These are phyloP conservation scores for Coemansia pectinata DNA, from an alignment of 192 early-diverging fungal genomes.

Conservation along the genomic window DNA sequence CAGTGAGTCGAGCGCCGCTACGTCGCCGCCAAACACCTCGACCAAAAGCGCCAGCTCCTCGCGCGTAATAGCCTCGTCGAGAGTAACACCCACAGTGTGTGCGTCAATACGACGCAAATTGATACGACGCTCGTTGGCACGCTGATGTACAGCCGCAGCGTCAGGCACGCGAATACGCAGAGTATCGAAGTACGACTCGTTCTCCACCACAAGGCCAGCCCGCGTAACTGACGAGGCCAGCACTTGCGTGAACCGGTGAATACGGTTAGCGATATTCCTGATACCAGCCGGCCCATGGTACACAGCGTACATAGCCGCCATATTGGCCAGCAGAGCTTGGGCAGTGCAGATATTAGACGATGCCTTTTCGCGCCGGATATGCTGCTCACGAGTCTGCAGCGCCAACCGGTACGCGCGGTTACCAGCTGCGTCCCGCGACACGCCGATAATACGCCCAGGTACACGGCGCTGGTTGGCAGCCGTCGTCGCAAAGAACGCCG, in stretches of 20 bases:
- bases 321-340: conserved; percentile 98
- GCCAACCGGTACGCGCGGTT: conserved; percentile 91
- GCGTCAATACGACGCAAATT: conserved; percentile 85
- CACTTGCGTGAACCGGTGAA: conserved; percentile 87
- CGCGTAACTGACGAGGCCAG: conserved; percentile 74
- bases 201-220: conserved; percentile 81
- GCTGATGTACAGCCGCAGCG: conserved; percentile 65
- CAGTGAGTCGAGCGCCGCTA: conserved; percentile 55
- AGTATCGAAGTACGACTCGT: conserved; percentile 92
- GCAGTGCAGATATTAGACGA: conserved; percentile 99
- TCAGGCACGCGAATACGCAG: conserved; percentile 75
- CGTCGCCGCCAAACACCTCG: conserved; percentile 73
- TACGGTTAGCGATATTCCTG: conserved; percentile 83
- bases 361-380: conserved; percentile 98
- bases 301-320: conserved; percentile 99
- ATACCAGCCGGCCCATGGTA: conserved; percentile 98
- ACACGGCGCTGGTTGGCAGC: conserved; percentile 92
- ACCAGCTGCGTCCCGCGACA: conserved; percentile 89
- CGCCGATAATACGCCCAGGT: conserved; percentile 94
- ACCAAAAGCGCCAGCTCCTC: conserved; percentile 80
- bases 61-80: conserved; percentile 91
- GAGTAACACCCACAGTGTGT: conserved; percentile 77
- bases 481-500: conserved; percentile 96
- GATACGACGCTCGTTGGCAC: conserved; percentile 75
- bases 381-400: conserved; percentile 97